Conservation (phyloP, 2,329 filamentous ascomycete species). For the Fusarium kyushuense region DNA sequence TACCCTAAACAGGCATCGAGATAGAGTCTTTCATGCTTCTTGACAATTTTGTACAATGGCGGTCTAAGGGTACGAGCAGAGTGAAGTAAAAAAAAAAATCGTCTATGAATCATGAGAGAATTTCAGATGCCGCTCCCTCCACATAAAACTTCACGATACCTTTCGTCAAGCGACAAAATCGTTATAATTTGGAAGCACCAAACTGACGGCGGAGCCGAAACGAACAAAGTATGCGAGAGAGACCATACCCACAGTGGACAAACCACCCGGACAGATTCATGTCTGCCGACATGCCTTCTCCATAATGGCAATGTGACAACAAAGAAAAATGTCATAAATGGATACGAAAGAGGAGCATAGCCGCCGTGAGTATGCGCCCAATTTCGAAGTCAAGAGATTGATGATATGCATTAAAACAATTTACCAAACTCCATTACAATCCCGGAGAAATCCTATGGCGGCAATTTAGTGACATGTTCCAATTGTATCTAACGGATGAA, state of each 20-base stretch:
- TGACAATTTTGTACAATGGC: constrained; percentile 2
- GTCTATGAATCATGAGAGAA: constrained; percentile 28
- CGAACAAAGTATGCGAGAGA: constrained; percentile 20
- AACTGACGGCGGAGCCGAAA: constrained; percentile 26
- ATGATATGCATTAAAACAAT: constrained; percentile 16
- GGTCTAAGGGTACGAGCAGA: constrained; percentile 3
- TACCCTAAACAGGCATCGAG: constrained; percentile 28
- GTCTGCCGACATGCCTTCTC: constrained; percentile 1
- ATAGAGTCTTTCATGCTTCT: neutral
- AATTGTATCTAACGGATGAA: constrained; percentile 11
- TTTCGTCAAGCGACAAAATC: constrained; percentile 7
- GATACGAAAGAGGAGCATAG: constrained; percentile 6
- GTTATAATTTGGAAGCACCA: constrained; percentile 5
- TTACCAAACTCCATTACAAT: constrained; percentile 5
- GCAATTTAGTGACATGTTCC: neutral
- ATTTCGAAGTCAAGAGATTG: constrained; percentile 6
- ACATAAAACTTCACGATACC: constrained; percentile 17
- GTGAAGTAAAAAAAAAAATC: neutral
- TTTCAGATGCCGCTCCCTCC: constrained; percentile 8
- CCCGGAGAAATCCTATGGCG: constrained; percentile 5
- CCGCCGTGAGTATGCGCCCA: constrained; percentile 26
- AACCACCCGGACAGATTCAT: constrained; percentile 10
- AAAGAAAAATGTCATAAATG: constrained; percentile 4
- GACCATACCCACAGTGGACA: constrained; percentile 35
- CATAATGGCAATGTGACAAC: constrained; percentile 22